phyloP scores from a whole-genome alignment of 805 yeast species.

The Metschnikowia gelsemii region DNA sequence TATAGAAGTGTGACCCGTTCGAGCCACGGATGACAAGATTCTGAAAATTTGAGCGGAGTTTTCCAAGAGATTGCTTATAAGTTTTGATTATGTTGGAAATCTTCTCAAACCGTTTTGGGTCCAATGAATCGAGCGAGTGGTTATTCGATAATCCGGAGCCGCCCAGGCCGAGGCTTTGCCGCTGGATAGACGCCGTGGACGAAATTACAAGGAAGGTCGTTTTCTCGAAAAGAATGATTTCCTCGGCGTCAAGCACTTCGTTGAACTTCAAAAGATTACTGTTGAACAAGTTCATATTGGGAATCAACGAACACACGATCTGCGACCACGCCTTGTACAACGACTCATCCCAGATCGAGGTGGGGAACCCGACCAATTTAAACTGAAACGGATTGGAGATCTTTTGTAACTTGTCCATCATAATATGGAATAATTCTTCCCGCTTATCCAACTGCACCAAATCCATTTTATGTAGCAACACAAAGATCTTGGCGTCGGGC shows the following conservation, averaged over 20 bases:
- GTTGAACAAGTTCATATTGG: conserved; percentile 82
- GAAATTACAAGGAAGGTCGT: conserved; percentile 87
- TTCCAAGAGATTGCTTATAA: conserved; percentile 87
- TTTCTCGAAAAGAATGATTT: conserved; percentile 86
- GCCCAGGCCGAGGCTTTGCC: conserved; percentile 21
- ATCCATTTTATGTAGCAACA: conserved; percentile 93
- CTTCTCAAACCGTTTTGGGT: conserved; percentile 92
- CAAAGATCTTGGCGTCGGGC: conserved; percentile 89
- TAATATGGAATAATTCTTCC: conserved; percentile 75
- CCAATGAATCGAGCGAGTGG: conserved; percentile 44
- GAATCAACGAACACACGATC: conserved; percentile 91
- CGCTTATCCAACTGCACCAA: conserved; percentile 83
- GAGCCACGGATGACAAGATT: conserved; percentile 69
- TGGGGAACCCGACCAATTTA: conserved; percentile 80
- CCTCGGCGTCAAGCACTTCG: conserved; percentile 75
- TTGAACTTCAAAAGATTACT: conserved; percentile 72
- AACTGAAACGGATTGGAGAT: conserved; percentile 68
- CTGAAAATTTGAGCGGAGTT: conserved; percentile 80
- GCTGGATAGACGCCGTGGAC: conserved; percentile 47
- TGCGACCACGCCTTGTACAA: conserved; percentile 96
- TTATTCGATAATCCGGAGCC: conserved; percentile 10
- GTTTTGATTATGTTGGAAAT: conserved; percentile 92
- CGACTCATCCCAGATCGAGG: conserved; percentile 97
- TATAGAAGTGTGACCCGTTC: conserved; percentile 45
- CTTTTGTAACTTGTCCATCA: conserved; percentile 78